phyloP scores from a whole-genome alignment of 495 filamentous ascomycete genomes.

The Xylaria scruposa region DNA sequence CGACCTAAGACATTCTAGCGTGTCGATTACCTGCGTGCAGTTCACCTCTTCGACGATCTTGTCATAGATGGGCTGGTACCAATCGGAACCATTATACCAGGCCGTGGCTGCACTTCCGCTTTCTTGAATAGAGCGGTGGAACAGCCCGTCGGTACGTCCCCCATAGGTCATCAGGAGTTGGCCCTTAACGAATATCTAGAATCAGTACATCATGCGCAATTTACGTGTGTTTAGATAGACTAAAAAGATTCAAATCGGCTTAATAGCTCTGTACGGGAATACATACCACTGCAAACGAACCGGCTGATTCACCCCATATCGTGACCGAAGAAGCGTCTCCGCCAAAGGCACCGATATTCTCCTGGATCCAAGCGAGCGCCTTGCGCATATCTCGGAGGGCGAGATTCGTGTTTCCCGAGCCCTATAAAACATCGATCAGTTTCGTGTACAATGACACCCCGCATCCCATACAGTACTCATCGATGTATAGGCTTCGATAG shows the following conservation, averaged over 20 bases:
- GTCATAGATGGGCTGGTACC: constrained; percentile 52
- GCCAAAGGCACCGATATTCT: constrained; percentile 64
- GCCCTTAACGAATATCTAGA: constrained; percentile 25
- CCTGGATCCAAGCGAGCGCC: constrained; percentile 62
- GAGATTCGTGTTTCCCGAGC: constrained; percentile 45
- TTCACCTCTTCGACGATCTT: constrained; percentile 47
- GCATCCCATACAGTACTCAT: background rate
- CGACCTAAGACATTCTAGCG: constrained; percentile 52
- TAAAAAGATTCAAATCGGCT: too few relatives aligned
- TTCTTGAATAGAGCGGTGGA: constrained; percentile 61
- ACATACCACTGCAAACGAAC: constrained; percentile 45
- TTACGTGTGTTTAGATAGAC: background rate
- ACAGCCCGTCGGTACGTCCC: constrained; percentile 55
- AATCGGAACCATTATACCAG: constrained; percentile 44
- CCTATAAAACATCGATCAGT: constrained; percentile 23
- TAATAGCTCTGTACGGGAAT: background rate
- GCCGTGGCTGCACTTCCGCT: constrained; percentile 46
- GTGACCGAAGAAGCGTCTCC: constrained; percentile 56
- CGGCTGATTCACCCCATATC: constrained; percentile 48
- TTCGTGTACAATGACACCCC: background rate
- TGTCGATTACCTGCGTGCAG: constrained; percentile 46
- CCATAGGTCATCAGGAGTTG: constrained; percentile 45
- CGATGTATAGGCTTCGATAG: background rate
- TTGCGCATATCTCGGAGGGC: constrained; percentile 60
- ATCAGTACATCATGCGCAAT: background rate